These are phyloP conservation scores for Gossypium rotundifolium DNA, from an alignment of 345 rosid species.

Conservation along the genomic window DNA sequence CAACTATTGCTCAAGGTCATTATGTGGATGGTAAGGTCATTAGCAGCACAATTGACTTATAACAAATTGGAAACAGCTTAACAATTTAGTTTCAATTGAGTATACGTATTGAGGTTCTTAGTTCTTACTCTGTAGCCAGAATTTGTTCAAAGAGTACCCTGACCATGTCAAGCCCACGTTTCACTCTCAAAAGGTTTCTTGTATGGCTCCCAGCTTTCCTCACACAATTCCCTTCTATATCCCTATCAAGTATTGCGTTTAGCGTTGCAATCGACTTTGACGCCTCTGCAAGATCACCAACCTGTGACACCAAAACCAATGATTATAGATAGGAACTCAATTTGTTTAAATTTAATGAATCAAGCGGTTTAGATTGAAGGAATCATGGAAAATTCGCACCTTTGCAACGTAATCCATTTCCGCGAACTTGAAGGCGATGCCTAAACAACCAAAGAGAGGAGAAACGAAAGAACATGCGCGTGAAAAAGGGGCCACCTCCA, in stretches of 20 bases:
- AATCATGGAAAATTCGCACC: conserved; percentile 26
- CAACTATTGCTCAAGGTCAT: no score
- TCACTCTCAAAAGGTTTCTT: conserved; percentile 82
- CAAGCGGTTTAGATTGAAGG: background rate
- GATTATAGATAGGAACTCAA: background rate
- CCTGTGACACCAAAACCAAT: conserved; percentile 34
- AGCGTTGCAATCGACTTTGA: conserved; percentile 58
- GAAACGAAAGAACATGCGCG: conserved; percentile 86
- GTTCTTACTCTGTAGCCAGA: conserved; percentile 55
- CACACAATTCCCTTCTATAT: conserved; percentile 45
- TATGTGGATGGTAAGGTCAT: no score
- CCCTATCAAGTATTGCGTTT: conserved; percentile 52
- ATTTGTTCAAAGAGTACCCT: conserved; percentile 77
- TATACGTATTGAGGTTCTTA: background rate
- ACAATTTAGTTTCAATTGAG: background rate
- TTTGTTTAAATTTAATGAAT: background rate
- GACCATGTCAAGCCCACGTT: conserved; percentile 97
- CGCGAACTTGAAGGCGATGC: conserved; percentile 94
- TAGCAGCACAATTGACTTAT: background rate
- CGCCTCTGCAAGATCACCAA: conserved; percentile 63
- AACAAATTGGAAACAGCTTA: background rate
- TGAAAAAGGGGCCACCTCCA: conserved; percentile 68
- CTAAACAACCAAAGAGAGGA: conserved; percentile 86
- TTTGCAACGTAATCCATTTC: conserved; percentile 95
- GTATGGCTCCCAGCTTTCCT: conserved; percentile 81